phyloP scores from a whole-genome alignment of 2,329 filamentous ascomycete species.

The Fusarium sp. region DNA sequence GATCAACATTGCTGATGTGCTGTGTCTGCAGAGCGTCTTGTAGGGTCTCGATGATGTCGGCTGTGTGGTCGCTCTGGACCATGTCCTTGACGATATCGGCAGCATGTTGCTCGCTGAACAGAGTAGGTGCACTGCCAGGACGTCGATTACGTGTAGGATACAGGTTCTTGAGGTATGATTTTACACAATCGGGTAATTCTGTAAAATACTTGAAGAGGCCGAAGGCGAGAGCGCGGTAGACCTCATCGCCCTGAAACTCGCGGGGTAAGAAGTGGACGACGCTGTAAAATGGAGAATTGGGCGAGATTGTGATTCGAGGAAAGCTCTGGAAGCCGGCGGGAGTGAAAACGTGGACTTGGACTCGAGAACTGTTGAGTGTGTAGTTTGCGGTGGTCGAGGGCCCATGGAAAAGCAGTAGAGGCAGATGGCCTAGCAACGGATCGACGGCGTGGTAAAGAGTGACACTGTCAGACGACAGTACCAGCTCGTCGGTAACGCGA shows the following conservation, averaged over 20 bases:
- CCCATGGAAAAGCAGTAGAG: conserved; percentile 91
- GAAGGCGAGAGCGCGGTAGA: conserved; percentile 91
- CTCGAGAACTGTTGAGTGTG: conserved; percentile 87
- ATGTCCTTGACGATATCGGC: conserved; percentile 89
- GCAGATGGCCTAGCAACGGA: conserved; percentile 80
- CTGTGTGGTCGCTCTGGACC: conserved; percentile 81
- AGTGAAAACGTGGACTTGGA: conserved; percentile 93
- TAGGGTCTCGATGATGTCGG: conserved; percentile 78
- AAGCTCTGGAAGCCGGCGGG: conserved; percentile 91
- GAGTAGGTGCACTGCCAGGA: conserved; percentile 71
- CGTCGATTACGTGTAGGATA: conserved; percentile 67
- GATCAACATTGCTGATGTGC: conserved; percentile 83
- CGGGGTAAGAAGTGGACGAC: conserved; percentile 91
- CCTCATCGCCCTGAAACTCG: conserved; percentile 94
- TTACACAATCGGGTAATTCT: conserved; percentile 83
- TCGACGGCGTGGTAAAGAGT: conserved; percentile 91
- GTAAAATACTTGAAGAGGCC: conserved; percentile 94
- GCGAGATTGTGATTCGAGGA: conserved; percentile 90
- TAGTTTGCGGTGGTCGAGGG: conserved; percentile 90
- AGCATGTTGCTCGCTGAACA: conserved; percentile 93
- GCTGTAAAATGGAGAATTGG: conserved; percentile 89
- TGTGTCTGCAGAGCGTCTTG: conserved; percentile 83
- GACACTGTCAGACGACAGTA: conserved; percentile 82
- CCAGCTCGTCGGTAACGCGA: conserved; percentile 81
- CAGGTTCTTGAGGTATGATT: conserved; percentile 72